A percentile compares a stretch with the other conserved stretches of the same genome.
Conservation (phyloP, 2,329 filamentous ascomycete genomes). For the Grosmannia serpens region DNA sequence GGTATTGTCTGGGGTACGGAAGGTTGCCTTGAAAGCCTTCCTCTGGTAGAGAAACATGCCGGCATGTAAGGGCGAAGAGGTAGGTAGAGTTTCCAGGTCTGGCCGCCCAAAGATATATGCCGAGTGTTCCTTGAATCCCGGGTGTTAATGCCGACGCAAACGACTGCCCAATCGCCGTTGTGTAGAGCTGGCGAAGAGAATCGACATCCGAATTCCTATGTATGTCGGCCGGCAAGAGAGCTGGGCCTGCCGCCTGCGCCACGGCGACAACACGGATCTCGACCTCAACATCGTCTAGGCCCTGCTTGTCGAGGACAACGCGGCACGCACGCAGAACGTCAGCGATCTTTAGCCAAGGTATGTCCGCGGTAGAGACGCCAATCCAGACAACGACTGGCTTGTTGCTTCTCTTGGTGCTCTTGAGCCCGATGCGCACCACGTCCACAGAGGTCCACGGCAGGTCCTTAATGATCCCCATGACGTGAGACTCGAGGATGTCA, state of each 20-base stretch:
- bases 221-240: neutral
- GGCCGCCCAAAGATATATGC: constrained; percentile 1
- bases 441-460: neutral
- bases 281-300: neutral
- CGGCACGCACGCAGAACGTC: neutral
- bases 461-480: neutral
- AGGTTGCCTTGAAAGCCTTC: neutral
- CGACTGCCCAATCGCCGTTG: neutral
- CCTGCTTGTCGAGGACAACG: neutral
- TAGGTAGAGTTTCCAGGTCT: neutral
- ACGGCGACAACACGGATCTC: constrained; percentile 1
- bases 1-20: neutral
- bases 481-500: neutral
- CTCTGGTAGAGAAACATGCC: neutral
- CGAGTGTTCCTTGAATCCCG: neutral
- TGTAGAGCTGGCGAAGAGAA: neutral
- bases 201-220: neutral
- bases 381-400: constrained; percentile 2
- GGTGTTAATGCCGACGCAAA: neutral
- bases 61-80: constrained; percentile 1
- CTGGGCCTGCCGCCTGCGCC: neutral
- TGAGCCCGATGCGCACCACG: neutral
- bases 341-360: neutral
- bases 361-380: constrained; percentile 1
- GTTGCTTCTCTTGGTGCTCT: neutral